Conservation (phyloP, 2,329 filamentous ascomycete species). For the Pezicula rhizophila region DNA sequence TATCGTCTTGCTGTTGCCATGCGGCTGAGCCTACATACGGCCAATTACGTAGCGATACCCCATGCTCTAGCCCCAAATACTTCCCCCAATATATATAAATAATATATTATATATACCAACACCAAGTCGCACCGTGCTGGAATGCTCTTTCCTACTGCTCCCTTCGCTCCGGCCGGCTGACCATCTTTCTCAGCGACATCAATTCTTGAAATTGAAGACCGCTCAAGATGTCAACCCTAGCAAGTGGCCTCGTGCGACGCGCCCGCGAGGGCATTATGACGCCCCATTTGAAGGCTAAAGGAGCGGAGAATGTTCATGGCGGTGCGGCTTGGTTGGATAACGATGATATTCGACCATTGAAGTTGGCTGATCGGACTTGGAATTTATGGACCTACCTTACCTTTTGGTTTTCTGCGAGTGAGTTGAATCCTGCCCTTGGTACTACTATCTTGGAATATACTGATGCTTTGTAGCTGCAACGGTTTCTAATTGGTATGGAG, state of each 20-base stretch:
- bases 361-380: conserved; percentile 35
- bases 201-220: neutral
- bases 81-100: no score
- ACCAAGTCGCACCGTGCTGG: no score
- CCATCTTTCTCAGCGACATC: neutral
- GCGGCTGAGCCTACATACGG: no score
- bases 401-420: conserved; percentile 36
- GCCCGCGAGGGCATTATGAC: conserved; percentile 12
- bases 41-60: neutral
- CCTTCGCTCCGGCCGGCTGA: neutral
- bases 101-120: no score
- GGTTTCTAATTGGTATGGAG: conserved; percentile 33
- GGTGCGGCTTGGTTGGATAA: conserved; percentile 32
- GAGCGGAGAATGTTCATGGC: conserved; percentile 21
- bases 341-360: conserved; percentile 35
- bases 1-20: no score
- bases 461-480: conserved; percentile 23
- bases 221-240: conserved; percentile 6
- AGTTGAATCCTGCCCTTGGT: neutral
- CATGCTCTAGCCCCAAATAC: neutral
- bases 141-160: no score
- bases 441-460: neutral
- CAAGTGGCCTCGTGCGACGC: conserved; percentile 10
- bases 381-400: conserved; percentile 33
- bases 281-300: conserved; percentile 18